Evolutionary conservation across 148 eudicot species (phyloP).

Genomic region (Cornus florida): DNA sequence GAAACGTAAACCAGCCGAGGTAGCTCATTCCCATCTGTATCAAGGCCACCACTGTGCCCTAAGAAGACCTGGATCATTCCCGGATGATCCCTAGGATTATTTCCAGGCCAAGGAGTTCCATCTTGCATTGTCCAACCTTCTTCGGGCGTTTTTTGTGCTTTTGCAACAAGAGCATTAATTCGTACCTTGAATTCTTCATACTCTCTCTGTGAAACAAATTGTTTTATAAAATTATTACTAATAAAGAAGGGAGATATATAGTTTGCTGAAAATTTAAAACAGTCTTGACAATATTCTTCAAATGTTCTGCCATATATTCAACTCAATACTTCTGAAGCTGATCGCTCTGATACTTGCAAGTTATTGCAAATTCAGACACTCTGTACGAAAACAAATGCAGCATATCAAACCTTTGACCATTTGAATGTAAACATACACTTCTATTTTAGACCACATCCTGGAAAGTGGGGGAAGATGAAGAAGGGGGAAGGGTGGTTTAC

Average conservation of each 20-base stretch:
- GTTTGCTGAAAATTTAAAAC: too few relatives aligned
- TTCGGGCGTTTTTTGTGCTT: slow-evolving; percentile 95
- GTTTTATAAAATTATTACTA: neutral
- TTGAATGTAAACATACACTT: too few relatives aligned
- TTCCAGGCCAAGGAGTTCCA: slow-evolving; percentile 97
- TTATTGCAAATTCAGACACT: too few relatives aligned
- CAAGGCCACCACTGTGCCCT: slow-evolving; percentile 96
- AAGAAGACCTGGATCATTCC: slow-evolving; percentile 99
- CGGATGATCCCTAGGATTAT: slow-evolving; percentile 95
- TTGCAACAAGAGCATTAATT: slow-evolving; percentile 92
- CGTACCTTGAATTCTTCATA: slow-evolving; percentile 95
- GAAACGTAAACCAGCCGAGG: slow-evolving; percentile 97
- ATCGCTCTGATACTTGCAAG: too few relatives aligned
- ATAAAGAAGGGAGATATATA: neutral
- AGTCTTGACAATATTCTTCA: neutral
- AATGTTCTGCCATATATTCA: neutral
- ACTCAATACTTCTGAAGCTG: too few relatives aligned
- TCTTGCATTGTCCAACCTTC: slow-evolving; percentile 99
- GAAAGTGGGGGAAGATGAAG: too few relatives aligned
- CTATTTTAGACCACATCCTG: too few relatives aligned
- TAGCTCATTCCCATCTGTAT: slow-evolving; percentile 94
- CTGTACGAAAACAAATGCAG: too few relatives aligned
- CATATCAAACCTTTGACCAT: too few relatives aligned
- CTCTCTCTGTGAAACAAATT: slow-evolving; percentile 64
- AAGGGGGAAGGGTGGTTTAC: too few relatives aligned